These are phyloP conservation scores for Lunasporangiospora selenospora DNA, from an alignment of 192 early-diverging fungal species.

Conservation along the genomic window DNA sequence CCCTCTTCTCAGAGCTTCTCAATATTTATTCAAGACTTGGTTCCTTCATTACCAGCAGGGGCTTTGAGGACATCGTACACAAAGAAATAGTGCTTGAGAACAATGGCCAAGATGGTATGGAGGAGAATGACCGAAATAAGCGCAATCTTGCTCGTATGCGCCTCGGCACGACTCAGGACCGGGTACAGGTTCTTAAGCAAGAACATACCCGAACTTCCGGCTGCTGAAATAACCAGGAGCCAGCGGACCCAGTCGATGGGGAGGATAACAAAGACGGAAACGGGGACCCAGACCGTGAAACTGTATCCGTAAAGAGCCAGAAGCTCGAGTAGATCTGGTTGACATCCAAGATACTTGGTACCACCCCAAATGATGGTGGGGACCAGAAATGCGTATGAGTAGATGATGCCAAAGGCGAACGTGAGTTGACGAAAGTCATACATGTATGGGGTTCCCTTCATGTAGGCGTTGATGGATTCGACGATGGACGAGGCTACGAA, in stretches of 20 bases:
- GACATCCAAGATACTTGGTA: slow-evolving; percentile 85
- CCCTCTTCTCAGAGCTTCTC: not conserved
- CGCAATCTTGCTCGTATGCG: slow-evolving; percentile 71
- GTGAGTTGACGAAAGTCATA: slow-evolving; percentile 87
- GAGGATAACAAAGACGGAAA: slow-evolving; percentile 82
- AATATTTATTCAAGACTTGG: not conserved
- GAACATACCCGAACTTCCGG: slow-evolving; percentile 72
- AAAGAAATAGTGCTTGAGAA: slow-evolving; percentile 91
- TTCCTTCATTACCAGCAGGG: not conserved
- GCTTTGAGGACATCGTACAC: slow-evolving; percentile 49
- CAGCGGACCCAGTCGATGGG: slow-evolving; percentile 83
- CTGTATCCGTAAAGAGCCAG: slow-evolving; percentile 91
- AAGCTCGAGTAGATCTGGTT: slow-evolving; percentile 82
- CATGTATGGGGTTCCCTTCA: slow-evolving; percentile 54
- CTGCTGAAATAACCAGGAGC: slow-evolving; percentile 80
- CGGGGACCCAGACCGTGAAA: slow-evolving; percentile 92
- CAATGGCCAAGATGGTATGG: slow-evolving; percentile 72
- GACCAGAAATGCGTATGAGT: slow-evolving; percentile 78
- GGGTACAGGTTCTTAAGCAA: slow-evolving; percentile 64
- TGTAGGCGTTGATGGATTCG: slow-evolving; percentile 76
- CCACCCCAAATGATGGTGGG: slow-evolving; percentile 80
- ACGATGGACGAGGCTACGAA: slow-evolving; percentile 94
- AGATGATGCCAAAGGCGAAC: slow-evolving; percentile 82
- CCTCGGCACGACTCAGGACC: slow-evolving; percentile 73
- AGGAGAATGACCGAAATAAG: slow-evolving; percentile 66